Percentiles rank a stretch among this genome's conserved stretches.
phyloP scores from a whole-genome alignment of 1,284 basidiomycete genomes.

The Leccinum fallax region DNA sequence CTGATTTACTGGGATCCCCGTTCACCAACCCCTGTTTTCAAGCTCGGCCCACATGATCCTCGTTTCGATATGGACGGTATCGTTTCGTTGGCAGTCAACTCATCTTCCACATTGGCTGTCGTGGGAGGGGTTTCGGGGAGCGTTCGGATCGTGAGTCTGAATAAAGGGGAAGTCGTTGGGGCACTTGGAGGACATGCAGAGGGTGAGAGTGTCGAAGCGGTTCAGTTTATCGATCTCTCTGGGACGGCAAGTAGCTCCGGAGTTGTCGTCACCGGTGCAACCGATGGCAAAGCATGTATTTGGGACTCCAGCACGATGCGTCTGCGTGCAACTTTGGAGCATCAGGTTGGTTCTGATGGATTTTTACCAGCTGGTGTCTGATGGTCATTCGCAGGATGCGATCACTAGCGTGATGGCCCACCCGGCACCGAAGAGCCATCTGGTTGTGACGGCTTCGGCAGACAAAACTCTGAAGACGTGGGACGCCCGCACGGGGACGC shows the following conservation, averaged over 20 bases:
- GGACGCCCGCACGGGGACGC: slow-evolving; percentile 86
- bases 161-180: slow-evolving; percentile 82
- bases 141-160: slow-evolving; percentile 83
- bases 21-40: slow-evolving; percentile 75
- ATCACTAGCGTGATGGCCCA: slow-evolving; percentile 81
- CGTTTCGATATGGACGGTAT: slow-evolving; percentile 81
- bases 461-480: slow-evolving; percentile 89
- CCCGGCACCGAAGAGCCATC: slow-evolving; percentile 70
- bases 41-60: slow-evolving; percentile 73
- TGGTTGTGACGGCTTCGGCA: slow-evolving; percentile 83
- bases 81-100: slow-evolving; percentile 85
- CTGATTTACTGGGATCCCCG: slow-evolving; percentile 95
- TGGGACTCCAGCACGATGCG: slow-evolving; percentile 92
- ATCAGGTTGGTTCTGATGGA: slow-evolving; percentile 58
- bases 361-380: not conserved
- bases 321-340: slow-evolving; percentile 77
- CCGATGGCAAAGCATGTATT: slow-evolving; percentile 92
- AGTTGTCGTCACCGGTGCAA: slow-evolving; percentile 85
- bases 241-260: slow-evolving; percentile 56
- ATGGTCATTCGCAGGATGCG: slow-evolving; percentile 61
- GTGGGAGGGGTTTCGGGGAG: slow-evolving; percentile 86
- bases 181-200: slow-evolving; percentile 84
- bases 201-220: slow-evolving; percentile 89
- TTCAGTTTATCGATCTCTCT: slow-evolving; percentile 83
- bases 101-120: slow-evolving; percentile 83